phyloP scores from a whole-genome alignment of 202 grass and related monocot genomes.

The Zizania palustris region DNA sequence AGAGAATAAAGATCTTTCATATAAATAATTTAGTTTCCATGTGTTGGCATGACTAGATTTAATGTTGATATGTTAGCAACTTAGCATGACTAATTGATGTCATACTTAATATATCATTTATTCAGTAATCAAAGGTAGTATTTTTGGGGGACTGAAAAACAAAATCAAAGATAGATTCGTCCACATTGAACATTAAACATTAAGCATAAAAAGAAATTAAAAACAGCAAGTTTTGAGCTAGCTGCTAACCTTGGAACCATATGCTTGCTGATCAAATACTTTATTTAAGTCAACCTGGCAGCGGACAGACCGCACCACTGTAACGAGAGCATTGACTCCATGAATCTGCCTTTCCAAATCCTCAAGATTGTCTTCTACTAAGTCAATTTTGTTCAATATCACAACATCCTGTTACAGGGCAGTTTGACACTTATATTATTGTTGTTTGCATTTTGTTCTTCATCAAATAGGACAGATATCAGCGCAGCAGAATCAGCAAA shows the following conservation, averaged over 20 bases:
- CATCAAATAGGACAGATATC: conserved; percentile 10
- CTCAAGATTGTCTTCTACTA: conserved; percentile 62
- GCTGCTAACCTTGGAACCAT: conserved; percentile 72
- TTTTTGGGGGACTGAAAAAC: not conserved
- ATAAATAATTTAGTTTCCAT: not conserved
- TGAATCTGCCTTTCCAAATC: conserved; percentile 81
- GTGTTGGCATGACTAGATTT: not conserved
- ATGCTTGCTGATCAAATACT: conserved; percentile 82
- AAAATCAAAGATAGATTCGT: conserved; percentile 1
- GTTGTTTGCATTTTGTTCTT: conserved; percentile 29
- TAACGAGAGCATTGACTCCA: conserved; percentile 74
- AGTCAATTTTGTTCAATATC: conserved; percentile 97
- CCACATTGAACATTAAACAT: not conserved
- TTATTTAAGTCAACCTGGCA: conserved; percentile 86
- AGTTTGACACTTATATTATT: conserved; percentile 3
- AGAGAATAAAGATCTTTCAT: not conserved
- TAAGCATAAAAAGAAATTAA: conserved; percentile 22
- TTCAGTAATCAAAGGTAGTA: not conserved
- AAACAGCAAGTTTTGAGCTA: conserved; percentile 8
- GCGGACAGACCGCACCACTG: conserved; percentile 65
- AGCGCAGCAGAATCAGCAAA: not conserved
- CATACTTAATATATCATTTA: not conserved
- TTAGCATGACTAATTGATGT: not conserved
- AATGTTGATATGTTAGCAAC: not conserved
- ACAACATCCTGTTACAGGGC: conserved; percentile 73